These are phyloP conservation scores for Aschersonia sp. DNA, from an alignment of 2,329 filamentous ascomycete species.

Conservation along the genomic window DNA sequence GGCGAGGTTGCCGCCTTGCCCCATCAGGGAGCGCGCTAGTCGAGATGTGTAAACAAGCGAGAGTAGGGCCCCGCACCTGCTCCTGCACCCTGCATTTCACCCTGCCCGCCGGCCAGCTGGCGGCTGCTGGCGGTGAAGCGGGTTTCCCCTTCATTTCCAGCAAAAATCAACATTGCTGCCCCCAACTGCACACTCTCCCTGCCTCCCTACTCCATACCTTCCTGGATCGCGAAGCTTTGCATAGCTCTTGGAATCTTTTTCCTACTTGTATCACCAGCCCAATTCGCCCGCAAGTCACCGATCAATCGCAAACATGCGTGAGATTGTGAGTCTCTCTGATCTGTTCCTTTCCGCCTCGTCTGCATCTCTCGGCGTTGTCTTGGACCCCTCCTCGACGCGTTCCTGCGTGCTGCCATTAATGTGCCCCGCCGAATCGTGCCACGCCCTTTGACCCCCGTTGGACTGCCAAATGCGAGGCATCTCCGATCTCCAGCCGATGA, in stretches of 20 bases:
- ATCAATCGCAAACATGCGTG: conserved; percentile 42
- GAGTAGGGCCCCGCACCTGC: conserved; percentile 13
- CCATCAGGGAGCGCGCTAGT: conserved; percentile 14
- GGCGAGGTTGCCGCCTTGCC: conserved; percentile 11
- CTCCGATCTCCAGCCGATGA: background rate
- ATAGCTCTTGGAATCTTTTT: conserved; percentile 16
- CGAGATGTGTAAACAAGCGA: conserved; percentile 19
- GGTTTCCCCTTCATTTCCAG: conserved; percentile 9
- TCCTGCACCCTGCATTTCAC: conserved; percentile 2
- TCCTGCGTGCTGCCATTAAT: conserved; percentile 20
- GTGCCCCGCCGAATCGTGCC: conserved; percentile 17
- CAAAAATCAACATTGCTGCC: conserved; percentile 12
- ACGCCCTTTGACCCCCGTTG: conserved; percentile 1
- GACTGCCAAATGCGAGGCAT: background rate
- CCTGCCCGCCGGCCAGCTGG: conserved; percentile 5
- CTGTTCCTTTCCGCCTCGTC: background rate
- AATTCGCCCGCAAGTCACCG: conserved; percentile 4
- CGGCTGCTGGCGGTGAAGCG: conserved; percentile 13
- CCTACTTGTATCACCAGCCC: background rate
- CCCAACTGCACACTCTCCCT: conserved; percentile 8
- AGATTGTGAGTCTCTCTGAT: conserved; percentile 42
- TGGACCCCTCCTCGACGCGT: conserved; percentile 22
- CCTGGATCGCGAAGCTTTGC: conserved; percentile 17
- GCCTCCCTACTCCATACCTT: conserved; percentile 11
- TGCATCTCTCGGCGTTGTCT: conserved; percentile 3